Evolutionary conservation across 2,329 filamentous ascomycete species (phyloP).

Genomic region (Dactylellina cionopaga): DNA sequence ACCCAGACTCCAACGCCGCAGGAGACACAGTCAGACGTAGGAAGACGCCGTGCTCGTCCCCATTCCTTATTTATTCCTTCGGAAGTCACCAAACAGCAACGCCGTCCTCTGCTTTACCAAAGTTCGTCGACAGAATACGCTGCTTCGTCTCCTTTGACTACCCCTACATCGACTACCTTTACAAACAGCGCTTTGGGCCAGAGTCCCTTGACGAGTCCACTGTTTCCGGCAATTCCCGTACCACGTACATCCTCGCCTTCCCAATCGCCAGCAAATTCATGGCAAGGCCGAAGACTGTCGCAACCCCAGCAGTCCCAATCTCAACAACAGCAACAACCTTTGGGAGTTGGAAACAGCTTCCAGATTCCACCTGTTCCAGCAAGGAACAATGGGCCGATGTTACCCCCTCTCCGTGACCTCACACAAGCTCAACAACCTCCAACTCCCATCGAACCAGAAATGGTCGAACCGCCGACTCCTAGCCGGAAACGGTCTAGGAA

Average conservation of each 20-base stretch:
- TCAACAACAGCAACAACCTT: slow-evolving; percentile 18
- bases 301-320: slow-evolving; percentile 36
- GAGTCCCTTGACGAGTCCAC: slow-evolving; percentile 46
- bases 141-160: slow-evolving; percentile 48
- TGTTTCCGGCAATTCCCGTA: slow-evolving; percentile 47
- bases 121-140: slow-evolving; percentile 34
- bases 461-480: slow-evolving; percentile 49
- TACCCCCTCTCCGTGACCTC: slow-evolving; percentile 47
- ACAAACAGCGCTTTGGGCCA: slow-evolving; percentile 50
- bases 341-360: slow-evolving; percentile 34
- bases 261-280: slow-evolving; percentile 35
- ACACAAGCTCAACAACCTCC: slow-evolving; percentile 42
- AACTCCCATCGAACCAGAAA: slow-evolving; percentile 49
- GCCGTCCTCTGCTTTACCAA: slow-evolving; percentile 41
- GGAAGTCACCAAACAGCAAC: slow-evolving; percentile 33
- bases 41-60: slow-evolving; percentile 44
- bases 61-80: slow-evolving; percentile 49
- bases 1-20: slow-evolving; percentile 25
- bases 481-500: slow-evolving; percentile 52
- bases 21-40: slow-evolving; percentile 42
- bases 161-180: slow-evolving; percentile 50
- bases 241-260: slow-evolving; percentile 48
- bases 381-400: slow-evolving; percentile 39
- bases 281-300: slow-evolving; percentile 47
- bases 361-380: slow-evolving; percentile 47